These are phyloP conservation scores for Paramarasmius palmivorus DNA, from an alignment of 1,284 basidiomycete genomes.

Conservation along the genomic window DNA sequence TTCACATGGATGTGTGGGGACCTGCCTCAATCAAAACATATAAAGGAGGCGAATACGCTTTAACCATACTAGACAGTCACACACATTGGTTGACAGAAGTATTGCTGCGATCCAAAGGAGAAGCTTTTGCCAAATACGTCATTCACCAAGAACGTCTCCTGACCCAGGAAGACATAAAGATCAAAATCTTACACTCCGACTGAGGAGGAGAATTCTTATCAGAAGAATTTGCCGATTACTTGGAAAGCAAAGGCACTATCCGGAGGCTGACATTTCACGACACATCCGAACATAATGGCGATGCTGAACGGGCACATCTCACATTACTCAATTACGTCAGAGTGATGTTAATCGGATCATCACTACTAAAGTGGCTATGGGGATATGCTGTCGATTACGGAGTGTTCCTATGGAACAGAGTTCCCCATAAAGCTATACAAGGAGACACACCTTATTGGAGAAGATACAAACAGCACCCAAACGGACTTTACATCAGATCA, in stretches of 20 bases:
- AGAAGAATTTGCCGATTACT: slow-evolving; percentile 20
- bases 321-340: slow-evolving; percentile 22
- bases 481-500: neutral
- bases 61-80: slow-evolving; percentile 25
- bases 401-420: slow-evolving; percentile 7
- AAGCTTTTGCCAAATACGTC: slow-evolving; percentile 19
- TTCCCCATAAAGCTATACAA: neutral
- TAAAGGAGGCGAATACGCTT: slow-evolving; percentile 20
- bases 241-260: slow-evolving; percentile 21
- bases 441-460: too few species aligned
- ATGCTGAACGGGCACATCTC: slow-evolving; percentile 28
- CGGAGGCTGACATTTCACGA: slow-evolving; percentile 28
- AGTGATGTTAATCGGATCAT: slow-evolving; percentile 17
- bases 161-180: slow-evolving; percentile 10
- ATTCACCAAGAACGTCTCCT: slow-evolving; percentile 13
- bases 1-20: slow-evolving; percentile 36
- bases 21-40: slow-evolving; percentile 27
- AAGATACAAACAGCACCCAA: too few species aligned
- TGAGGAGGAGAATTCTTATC: slow-evolving; percentile 24
- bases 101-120: slow-evolving; percentile 14
- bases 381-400: slow-evolving; percentile 19
- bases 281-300: slow-evolving; percentile 31
- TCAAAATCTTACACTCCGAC: slow-evolving; percentile 23
- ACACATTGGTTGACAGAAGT: slow-evolving; percentile 19
- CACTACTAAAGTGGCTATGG: slow-evolving; percentile 24